These are phyloP conservation scores for Zizania palustris DNA, from an alignment of 202 grass and related monocot species.

Conservation along the genomic window DNA sequence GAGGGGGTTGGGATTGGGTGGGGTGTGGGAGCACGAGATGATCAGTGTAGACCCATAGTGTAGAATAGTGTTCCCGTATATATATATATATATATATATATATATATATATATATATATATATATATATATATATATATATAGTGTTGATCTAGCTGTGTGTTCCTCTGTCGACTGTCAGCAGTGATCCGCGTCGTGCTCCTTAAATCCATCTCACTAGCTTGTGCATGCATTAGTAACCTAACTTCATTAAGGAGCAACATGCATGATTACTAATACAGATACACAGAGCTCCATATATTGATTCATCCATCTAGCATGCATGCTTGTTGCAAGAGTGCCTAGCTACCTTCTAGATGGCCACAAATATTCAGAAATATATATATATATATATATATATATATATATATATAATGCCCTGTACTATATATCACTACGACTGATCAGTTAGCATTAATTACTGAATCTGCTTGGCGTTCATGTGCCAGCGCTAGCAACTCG, in stretches of 20 bases:
- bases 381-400: too few relatives aligned
- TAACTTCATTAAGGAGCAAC: conserved; percentile 3
- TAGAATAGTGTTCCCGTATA: too few relatives aligned
- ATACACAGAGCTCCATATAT: background rate
- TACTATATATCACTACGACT: background rate
- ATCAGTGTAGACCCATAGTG: too few relatives aligned
- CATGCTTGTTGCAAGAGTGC: background rate
- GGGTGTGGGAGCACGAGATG: too few relatives aligned
- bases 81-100: too few relatives aligned
- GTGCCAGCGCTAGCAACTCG: background rate
- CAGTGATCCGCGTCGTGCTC: background rate
- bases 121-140: background rate
- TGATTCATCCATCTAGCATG: background rate
- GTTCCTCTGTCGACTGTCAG: background rate
- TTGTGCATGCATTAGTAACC: background rate
- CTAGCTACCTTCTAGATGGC: conserved; percentile 20
- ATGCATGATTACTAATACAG: background rate
- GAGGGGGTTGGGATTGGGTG: too few relatives aligned
- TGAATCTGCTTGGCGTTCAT: conserved; percentile 4
- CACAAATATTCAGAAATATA: background rate
- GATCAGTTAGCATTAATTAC: conserved; percentile 19
- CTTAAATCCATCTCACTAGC: background rate
- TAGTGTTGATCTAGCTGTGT: background rate
- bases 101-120: too few relatives aligned
- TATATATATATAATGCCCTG: too few relatives aligned